Evolutionary conservation across 768 basidiomycete species (phyloP), one percentile per base, ranked within the genome.

Genomic region (Megacollybia marginata): DNA sequence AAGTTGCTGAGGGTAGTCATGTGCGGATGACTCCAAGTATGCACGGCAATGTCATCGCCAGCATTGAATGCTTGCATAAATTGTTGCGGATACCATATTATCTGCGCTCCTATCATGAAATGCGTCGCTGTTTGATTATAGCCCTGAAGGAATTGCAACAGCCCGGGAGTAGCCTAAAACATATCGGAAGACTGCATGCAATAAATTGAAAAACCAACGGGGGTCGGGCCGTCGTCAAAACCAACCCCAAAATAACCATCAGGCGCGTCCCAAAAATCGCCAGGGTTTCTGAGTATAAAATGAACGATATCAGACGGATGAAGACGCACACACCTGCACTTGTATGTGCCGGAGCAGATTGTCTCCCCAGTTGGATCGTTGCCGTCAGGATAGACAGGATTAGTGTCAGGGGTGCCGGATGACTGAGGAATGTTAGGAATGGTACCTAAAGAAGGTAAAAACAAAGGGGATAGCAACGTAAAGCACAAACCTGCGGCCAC

Each of bases 201-300:
- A 45, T 44, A 42, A 34, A 12, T 11, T 38, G 43, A 58, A 19
- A 34, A 46, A 59, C 67, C 54, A 42, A 71, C 69, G 15, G 71
- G 67, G 12, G 75, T 68, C 0, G 91, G 91, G 0, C 92, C 92
- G 59, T 92, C 91, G 59, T 93, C 91, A 59, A 92, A 92, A 44
- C 79, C 73, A 48, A 80, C 68, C 2, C 70, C 87, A 47, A 90
- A 67, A 47, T 74, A 66, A 8, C 88, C 86, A 31, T 74, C 62
- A 0, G 92, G 92, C 0, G 85, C 87, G 52, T 93, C 80, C 80
- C 83, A 85, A 46, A 88, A 59, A 54, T 90, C 88, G 11, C 75
- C 80, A 5, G 72, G 55, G 38, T 69, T 73, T 42, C 60, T 59
- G 15, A 40, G 38, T 40, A 18, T 3, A 40, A 40, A 5, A 40